Percentiles rank a stretch among this genome's conserved stretches.
Conservation (phyloP, 495 filamentous ascomycete genomes). For the Aspergillus affinis region DNA sequence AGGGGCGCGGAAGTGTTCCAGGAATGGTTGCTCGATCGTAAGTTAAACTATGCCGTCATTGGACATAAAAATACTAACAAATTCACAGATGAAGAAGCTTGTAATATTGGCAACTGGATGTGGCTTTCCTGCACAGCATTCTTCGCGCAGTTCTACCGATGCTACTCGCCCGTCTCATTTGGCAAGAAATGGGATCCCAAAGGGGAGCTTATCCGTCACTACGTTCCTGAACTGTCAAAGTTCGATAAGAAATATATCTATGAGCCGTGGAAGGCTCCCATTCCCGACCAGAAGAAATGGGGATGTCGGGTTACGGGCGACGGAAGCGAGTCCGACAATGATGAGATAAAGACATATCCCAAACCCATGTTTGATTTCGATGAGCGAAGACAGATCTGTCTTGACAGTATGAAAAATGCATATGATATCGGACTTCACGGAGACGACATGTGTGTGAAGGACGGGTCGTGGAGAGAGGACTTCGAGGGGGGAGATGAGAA, state of each 20-base stretch:
- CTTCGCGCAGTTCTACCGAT: constrained; percentile 62
- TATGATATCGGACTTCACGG: constrained; percentile 62
- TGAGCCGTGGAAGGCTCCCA: constrained; percentile 69
- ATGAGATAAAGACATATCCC: constrained; percentile 52
- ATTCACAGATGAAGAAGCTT: constrained; percentile 56
- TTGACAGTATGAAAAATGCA: constrained; percentile 63
- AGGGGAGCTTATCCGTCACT: constrained; percentile 57
- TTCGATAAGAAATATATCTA: constrained; percentile 68
- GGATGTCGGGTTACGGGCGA: constrained; percentile 57
- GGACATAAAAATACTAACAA: too few species aligned
- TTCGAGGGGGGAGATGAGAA: constrained; percentile 37
- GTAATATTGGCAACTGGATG: constrained; percentile 67
- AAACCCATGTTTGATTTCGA: constrained; percentile 73
- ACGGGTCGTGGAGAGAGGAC: constrained; percentile 60
- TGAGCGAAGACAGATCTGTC: constrained; percentile 55
- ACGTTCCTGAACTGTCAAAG: constrained; percentile 59
- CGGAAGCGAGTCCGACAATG: constrained; percentile 35
- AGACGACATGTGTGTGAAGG: constrained; percentile 53
- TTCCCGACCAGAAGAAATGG: constrained; percentile 56
- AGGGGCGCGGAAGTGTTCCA: constrained; percentile 73
- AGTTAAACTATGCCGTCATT: constrained; percentile 4
- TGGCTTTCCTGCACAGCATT: constrained; percentile 69
- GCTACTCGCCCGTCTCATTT: constrained; percentile 66
- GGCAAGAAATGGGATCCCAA: constrained; percentile 66
- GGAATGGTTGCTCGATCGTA: constrained; percentile 65